Conservation (phyloP, 306 rosid species). For the Elaeagnus macrophylla region DNA sequence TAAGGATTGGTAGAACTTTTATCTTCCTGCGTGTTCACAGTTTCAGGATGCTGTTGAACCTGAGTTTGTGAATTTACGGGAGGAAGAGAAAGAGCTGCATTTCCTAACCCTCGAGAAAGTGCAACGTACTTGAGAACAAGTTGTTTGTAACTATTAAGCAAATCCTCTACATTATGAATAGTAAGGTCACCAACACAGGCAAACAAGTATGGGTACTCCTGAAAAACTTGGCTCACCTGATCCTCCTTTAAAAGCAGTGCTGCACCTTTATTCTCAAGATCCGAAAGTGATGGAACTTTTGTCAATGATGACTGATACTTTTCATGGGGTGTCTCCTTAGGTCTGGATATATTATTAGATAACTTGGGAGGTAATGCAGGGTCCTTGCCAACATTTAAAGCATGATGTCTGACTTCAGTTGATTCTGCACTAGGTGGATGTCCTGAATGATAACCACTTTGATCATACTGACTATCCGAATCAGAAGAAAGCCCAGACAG, state of each 20-base stretch:
- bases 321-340: conserved; percentile 30
- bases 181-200: conserved; percentile 67
- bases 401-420: conserved; percentile 26
- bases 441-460: conserved; percentile 34
- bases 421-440: conserved; percentile 29
- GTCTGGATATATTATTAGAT: conserved; percentile 35
- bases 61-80: conserved; percentile 29
- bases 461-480: conserved; percentile 35
- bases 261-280: conserved; percentile 89
- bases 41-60: conserved; percentile 31
- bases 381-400: conserved; percentile 34
- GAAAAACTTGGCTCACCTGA: conserved; percentile 51
- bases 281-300: conserved; percentile 70
- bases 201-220: conserved; percentile 70
- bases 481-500: conserved; percentile 70
- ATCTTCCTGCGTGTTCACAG: conserved; percentile 32
- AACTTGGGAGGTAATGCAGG: conserved; percentile 26
- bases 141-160: conserved; percentile 72
- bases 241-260: conserved; percentile 60
- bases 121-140: conserved; percentile 75
- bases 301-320: conserved; percentile 32
- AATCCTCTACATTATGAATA: conserved; percentile 63
- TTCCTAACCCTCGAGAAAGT: conserved; percentile 75
- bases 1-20: conserved; percentile 23
- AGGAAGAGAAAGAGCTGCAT: conserved; percentile 30